Evolutionary conservation across 345 rosid genomes (phyloP).

Genomic region (Eucalyptus cloeziana): DNA sequence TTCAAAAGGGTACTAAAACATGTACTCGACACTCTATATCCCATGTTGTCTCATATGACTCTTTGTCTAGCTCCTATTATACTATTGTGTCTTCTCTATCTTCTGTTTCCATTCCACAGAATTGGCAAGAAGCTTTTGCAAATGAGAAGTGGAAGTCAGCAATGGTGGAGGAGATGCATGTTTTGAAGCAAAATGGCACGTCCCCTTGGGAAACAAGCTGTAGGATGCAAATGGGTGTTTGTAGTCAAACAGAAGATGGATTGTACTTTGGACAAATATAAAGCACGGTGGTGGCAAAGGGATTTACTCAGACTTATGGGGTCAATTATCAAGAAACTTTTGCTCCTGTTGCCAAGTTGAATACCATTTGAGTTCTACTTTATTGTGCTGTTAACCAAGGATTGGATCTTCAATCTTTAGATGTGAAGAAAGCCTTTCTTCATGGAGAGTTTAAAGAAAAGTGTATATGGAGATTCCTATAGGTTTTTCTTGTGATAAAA

Average conservation of each 20-base stretch:
- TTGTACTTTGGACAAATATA: background rate
- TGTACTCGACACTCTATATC: too few species aligned
- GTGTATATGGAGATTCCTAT: background rate
- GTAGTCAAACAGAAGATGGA: background rate
- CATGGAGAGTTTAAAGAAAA: background rate
- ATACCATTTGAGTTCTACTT: background rate
- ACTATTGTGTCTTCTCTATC: too few species aligned
- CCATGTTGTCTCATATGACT: too few species aligned
- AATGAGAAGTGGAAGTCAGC: background rate
- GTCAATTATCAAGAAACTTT: background rate
- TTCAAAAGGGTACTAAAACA: too few species aligned
- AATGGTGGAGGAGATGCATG: background rate
- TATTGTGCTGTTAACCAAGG: background rate
- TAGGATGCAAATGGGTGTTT: background rate
- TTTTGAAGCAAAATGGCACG: background rate
- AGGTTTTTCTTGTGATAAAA: background rate
- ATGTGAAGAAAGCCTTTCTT: background rate
- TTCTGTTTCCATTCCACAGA: background rate
- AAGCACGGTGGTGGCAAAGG: background rate
- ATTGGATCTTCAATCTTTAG: background rate
- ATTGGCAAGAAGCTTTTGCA: background rate
- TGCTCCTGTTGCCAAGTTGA: background rate
- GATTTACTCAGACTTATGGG: background rate
- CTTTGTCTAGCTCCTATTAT: too few species aligned
- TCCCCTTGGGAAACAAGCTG: background rate